Conservation (phyloP, 2,329 filamentous ascomycete genomes). For the Fusarium concolor region DNA sequence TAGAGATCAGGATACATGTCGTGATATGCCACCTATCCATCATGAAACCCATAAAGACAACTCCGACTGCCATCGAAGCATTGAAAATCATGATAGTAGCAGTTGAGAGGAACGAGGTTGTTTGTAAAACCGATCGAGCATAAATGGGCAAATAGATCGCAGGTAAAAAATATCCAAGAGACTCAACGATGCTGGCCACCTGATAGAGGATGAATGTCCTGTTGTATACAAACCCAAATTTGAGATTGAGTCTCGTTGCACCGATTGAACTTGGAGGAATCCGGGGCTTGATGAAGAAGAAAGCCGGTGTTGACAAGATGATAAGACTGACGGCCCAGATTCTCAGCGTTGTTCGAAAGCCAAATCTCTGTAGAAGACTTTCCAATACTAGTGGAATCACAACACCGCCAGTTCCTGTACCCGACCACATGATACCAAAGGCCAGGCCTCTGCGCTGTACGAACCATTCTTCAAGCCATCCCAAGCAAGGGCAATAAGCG, state of each 20-base stretch:
- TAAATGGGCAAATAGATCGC: conserved; percentile 71
- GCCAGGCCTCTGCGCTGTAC: conserved; percentile 67
- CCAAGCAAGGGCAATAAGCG: conserved; percentile 66
- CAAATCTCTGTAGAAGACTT: conserved; percentile 60
- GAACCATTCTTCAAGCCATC: conserved; percentile 73
- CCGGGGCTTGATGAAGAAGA: conserved; percentile 68
- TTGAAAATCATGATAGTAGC: conserved; percentile 70
- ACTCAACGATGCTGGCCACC: conserved; percentile 67
- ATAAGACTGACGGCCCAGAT: conserved; percentile 64
- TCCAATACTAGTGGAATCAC: conserved; percentile 62
- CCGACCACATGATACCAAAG: conserved; percentile 71
- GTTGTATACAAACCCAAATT: conserved; percentile 61
- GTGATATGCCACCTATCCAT: conserved; percentile 65
- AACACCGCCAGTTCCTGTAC: conserved; percentile 63
- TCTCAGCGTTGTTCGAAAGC: conserved; percentile 63
- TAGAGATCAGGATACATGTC: conserved; percentile 67
- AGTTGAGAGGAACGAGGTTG: conserved; percentile 60
- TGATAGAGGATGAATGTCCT: conserved; percentile 68
- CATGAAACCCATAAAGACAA: conserved; percentile 66
- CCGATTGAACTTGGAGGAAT: conserved; percentile 41
- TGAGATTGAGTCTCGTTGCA: conserved; percentile 45
- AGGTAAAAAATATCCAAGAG: conserved; percentile 71
- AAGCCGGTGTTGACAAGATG: conserved; percentile 63
- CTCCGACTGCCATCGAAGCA: conserved; percentile 67
- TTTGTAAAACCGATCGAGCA: conserved; percentile 59